phyloP scores from a whole-genome alignment of 2,329 filamentous ascomycete genomes.

The Aotearoamyces nothofagi region DNA sequence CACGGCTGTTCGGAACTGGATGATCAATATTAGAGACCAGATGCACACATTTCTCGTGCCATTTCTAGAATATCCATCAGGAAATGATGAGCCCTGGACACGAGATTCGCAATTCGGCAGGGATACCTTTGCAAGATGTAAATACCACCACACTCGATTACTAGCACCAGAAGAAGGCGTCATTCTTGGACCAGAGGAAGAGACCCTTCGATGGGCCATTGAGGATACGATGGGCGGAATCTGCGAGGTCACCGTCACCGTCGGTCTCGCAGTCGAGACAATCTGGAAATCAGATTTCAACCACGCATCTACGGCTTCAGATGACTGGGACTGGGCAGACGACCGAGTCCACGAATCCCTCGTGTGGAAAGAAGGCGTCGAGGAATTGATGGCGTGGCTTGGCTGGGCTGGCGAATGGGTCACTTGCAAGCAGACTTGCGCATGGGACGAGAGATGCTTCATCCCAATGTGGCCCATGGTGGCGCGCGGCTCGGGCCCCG shows the following conservation, averaged over 20 bases:
- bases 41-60: constrained; percentile 28
- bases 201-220: constrained; percentile 22
- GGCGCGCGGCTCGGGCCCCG: constrained; percentile 1
- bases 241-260: constrained; percentile 25
- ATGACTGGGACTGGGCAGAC: constrained; percentile 3
- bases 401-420: constrained; percentile 32
- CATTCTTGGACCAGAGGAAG: constrained; percentile 20
- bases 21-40: constrained; percentile 20
- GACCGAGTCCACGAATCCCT: constrained; percentile 20
- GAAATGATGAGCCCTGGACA: constrained; percentile 16
- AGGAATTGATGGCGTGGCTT: constrained; percentile 31
- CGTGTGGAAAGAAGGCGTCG: constrained; percentile 12
- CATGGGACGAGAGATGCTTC: constrained; percentile 25
- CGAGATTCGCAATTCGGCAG: constrained; percentile 20
- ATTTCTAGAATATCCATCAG: constrained; percentile 27
- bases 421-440: constrained; percentile 25
- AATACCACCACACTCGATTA: constrained; percentile 24
- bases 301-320: constrained; percentile 1
- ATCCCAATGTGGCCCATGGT: constrained; percentile 35
- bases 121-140: constrained; percentile 25
- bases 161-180: constrained; percentile 16
- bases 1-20: constrained; percentile 17
- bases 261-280: constrained; percentile 27
- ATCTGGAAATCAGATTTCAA: constrained; percentile 21
- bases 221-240: constrained; percentile 25